Conservation (phyloP, 1,284 basidiomycete genomes). For the Meripilus lineatus region DNA sequence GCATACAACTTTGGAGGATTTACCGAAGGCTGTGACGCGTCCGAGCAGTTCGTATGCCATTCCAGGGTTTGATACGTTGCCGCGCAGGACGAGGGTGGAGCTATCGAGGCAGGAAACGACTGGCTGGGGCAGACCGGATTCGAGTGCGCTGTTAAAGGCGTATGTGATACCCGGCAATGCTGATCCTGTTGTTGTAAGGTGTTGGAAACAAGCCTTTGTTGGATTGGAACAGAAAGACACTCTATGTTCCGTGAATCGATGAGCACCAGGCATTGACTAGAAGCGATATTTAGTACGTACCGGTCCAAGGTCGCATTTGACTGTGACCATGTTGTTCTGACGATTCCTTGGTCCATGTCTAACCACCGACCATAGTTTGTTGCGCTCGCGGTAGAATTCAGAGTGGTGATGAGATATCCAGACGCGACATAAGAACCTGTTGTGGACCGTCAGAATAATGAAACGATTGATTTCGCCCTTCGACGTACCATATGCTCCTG, state of each 20-base stretch:
- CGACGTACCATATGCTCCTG: conserved; percentile 59
- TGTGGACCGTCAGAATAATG: conserved; percentile 1
- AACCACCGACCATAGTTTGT: conserved; percentile 60
- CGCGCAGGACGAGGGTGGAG: conserved; percentile 51
- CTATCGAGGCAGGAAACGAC: conserved; percentile 57
- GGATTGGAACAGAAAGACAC: conserved; percentile 70
- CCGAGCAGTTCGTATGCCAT: conserved; percentile 70
- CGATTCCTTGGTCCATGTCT: conserved; percentile 58
- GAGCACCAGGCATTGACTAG: background rate
- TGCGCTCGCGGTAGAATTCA: conserved; percentile 36
- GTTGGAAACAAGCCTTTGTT: conserved; percentile 52
- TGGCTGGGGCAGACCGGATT: conserved; percentile 47
- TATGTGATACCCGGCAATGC: conserved; percentile 40
- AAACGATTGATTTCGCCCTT: conserved; percentile 1
- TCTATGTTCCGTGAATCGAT: conserved; percentile 28
- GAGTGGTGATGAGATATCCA: conserved; percentile 52
- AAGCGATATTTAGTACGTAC: conserved; percentile 27
- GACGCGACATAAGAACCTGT: conserved; percentile 67
- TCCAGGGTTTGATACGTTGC: conserved; percentile 46
- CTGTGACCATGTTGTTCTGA: conserved; percentile 56
- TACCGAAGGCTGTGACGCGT: conserved; percentile 32
- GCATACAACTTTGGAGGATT: conserved; percentile 25
- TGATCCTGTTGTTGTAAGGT: conserved; percentile 35
- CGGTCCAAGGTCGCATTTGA: conserved; percentile 37
- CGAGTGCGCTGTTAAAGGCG: conserved; percentile 43